Evolutionary conservation across 2,329 filamentous ascomycete species (phyloP).

Genomic region (Trichoderma semiorbis): DNA sequence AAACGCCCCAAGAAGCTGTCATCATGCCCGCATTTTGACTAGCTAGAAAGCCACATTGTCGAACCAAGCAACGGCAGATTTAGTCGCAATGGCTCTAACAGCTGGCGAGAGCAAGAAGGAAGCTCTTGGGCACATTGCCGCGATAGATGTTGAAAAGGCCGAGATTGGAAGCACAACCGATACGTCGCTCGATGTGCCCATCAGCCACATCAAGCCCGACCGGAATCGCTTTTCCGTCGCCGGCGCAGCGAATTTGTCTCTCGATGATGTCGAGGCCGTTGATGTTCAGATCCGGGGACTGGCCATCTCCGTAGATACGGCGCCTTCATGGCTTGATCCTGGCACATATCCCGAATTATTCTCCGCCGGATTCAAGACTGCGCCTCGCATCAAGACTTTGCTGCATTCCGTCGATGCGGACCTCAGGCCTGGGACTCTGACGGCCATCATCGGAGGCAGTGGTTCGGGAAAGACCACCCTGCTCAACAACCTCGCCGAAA

Average conservation of each 20-base stretch:
- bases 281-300: constrained; percentile 52
- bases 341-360: constrained; percentile 43
- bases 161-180: constrained; percentile 34
- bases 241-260: constrained; percentile 38
- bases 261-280: constrained; percentile 54
- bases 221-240: constrained; percentile 29
- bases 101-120: not conserved
- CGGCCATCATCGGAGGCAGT: constrained; percentile 71
- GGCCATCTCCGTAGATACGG: constrained; percentile 55
- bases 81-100: not conserved
- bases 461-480: constrained; percentile 71
- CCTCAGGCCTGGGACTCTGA: constrained; percentile 63
- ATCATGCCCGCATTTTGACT: constrained; percentile 3
- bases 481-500: constrained; percentile 67
- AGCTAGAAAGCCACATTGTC: not conserved
- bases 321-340: constrained; percentile 51
- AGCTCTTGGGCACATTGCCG: not conserved
- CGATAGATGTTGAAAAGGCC: constrained; percentile 30
- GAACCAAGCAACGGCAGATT: not conserved
- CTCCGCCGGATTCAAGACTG: constrained; percentile 36
- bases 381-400: constrained; percentile 47
- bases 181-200: constrained; percentile 26
- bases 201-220: constrained; percentile 19
- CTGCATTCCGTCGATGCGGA: constrained; percentile 62
- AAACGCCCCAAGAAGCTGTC: not conserved